phyloP scores from a whole-genome alignment of 192 early-diverging fungal genomes.

The Anaeromyces robustus region DNA sequence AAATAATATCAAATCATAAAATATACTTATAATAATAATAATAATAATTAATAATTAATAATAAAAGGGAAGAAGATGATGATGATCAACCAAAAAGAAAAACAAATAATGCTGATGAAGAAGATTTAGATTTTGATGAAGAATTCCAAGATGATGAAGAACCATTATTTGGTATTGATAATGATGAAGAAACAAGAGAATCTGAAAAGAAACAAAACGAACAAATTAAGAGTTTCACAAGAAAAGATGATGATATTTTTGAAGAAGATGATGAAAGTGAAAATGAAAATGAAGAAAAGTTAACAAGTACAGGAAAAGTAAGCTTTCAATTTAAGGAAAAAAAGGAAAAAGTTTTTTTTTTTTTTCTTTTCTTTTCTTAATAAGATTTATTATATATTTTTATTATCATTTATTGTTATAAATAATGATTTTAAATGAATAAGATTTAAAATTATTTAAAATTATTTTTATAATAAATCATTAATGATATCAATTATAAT shows the following conservation, averaged over 20 bases:
- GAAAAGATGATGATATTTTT: neutral
- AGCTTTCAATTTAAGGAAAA: neutral
- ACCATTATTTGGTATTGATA: conserved; percentile 22
- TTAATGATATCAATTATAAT: no score
- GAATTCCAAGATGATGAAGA: conserved; percentile 74
- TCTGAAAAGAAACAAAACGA: neutral
- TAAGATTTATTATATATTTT: no score
- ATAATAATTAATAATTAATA: conserved; percentile 11
- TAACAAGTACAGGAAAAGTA: neutral
- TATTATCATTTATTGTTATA: no score
- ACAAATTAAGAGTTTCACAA: neutral
- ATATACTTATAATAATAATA: conserved; percentile 22
- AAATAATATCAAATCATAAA: conserved; percentile 8
- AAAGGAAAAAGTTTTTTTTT: no score
- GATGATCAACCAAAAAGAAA: conserved; percentile 15
- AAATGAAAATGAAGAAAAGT: neutral
- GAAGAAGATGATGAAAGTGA: neutral
- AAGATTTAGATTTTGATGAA: conserved; percentile 65
- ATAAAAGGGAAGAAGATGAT: conserved; percentile 31
- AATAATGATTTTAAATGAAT: no score
- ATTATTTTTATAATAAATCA: no score
- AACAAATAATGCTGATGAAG: conserved; percentile 34
- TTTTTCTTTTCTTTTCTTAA: neutral
- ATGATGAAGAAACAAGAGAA: conserved; percentile 16
- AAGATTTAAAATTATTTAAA: no score